These are phyloP conservation scores for Phytopythium montanum DNA, from an alignment of 352 stramenopile species.

Conservation along the genomic window DNA sequence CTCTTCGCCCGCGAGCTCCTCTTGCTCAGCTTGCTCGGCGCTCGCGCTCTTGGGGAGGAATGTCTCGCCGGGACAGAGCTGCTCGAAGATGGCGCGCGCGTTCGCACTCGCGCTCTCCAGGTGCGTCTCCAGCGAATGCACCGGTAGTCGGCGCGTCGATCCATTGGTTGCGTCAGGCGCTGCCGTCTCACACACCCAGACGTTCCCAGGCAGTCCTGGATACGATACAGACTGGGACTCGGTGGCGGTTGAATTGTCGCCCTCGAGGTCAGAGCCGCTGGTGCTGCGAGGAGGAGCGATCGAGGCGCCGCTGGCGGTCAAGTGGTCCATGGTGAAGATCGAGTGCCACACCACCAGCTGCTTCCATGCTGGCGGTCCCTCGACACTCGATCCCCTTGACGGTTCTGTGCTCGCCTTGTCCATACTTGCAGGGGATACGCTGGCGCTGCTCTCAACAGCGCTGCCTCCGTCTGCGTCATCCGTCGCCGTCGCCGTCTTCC, in stretches of 20 bases:
- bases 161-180: neutral
- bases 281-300: neutral
- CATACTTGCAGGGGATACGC: neutral
- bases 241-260: neutral
- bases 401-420: neutral
- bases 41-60: conserved; percentile 66
- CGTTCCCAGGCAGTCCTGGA: conserved; percentile 33
- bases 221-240: neutral
- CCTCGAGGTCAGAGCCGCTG: neutral
- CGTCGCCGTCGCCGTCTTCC: neutral
- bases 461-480: neutral
- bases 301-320: conserved; percentile 12
- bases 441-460: neutral
- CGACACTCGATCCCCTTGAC: neutral
- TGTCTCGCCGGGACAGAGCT: conserved; percentile 50
- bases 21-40: conserved; percentile 45
- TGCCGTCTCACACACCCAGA: conserved; percentile 45
- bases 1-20: conserved; percentile 62
- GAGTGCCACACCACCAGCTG: conserved; percentile 43
- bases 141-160: conserved; percentile 5
- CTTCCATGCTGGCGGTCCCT: conserved; percentile 6
- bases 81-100: conserved; percentile 56
- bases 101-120: conserved; percentile 56
- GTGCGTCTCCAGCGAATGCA: conserved; percentile 51
- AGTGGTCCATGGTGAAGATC: conserved; percentile 65